Evolutionary conservation across 2,329 filamentous ascomycete genomes (phyloP).

Genomic region (Talaromyces marneffei): DNA sequence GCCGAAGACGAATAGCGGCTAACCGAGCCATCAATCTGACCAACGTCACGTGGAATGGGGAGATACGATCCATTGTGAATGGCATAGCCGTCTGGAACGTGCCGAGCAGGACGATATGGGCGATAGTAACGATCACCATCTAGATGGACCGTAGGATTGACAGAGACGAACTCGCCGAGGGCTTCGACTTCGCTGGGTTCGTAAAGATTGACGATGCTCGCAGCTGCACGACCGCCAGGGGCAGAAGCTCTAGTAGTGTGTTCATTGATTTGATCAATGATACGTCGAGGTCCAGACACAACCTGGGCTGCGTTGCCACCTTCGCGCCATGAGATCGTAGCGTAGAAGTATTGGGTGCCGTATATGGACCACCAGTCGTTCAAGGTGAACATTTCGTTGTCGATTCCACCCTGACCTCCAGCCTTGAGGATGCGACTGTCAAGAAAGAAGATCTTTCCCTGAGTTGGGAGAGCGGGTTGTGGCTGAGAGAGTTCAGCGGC

Average conservation of each 20-base stretch:
- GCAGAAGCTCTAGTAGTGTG: not conserved
- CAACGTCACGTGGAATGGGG: too few relatives aligned
- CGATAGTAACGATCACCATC: conserved; percentile 9
- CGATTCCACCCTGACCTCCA: conserved; percentile 10
- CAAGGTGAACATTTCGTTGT: conserved; percentile 21
- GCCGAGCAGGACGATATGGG: not conserved
- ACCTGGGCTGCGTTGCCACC: not conserved
- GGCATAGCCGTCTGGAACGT: too few relatives aligned
- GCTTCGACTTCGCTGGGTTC: conserved; percentile 22
- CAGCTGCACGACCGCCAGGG: not conserved
- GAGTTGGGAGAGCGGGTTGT: conserved; percentile 1
- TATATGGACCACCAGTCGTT: conserved; percentile 26
- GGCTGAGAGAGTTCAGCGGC: conserved; percentile 10
- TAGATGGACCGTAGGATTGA: conserved; percentile 14
- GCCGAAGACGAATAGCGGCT: not conserved
- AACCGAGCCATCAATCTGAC: not conserved
- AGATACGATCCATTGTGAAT: too few relatives aligned
- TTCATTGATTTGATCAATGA: not conserved
- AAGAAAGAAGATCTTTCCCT: conserved; percentile 32
- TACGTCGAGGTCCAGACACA: not conserved
- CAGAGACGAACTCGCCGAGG: conserved; percentile 18
- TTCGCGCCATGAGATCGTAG: conserved; percentile 28
- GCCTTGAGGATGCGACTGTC: conserved; percentile 21
- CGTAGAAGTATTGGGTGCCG: conserved; percentile 27
- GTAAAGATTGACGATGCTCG: conserved; percentile 23